A percentile compares a stretch with the other conserved stretches of the same genome.
These are phyloP conservation scores for Mrakia gelida DNA, from an alignment of 768 basidiomycete genomes.

Conservation along the genomic window DNA sequence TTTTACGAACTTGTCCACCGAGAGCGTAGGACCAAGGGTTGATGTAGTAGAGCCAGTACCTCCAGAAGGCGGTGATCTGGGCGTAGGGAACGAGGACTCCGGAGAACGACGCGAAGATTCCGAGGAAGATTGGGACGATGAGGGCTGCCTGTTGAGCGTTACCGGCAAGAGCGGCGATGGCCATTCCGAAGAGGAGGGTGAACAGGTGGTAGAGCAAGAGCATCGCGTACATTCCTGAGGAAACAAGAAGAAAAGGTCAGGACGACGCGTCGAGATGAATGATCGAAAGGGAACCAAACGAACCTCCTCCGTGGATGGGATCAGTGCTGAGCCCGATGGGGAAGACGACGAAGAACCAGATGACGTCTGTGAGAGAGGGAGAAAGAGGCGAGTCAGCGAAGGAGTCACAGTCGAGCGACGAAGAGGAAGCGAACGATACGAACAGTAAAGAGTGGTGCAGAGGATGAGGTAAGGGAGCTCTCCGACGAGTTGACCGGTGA, in stretches of 20 bases:
- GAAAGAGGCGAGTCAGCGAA: not conserved
- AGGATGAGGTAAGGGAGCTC: slow-evolving; percentile 39
- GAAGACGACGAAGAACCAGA: slow-evolving; percentile 31
- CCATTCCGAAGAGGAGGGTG: slow-evolving; percentile 23
- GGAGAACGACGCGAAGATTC: slow-evolving; percentile 33
- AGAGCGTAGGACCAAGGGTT: slow-evolving; percentile 43
- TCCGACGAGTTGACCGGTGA: slow-evolving; percentile 39
- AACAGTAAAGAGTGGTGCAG: slow-evolving; percentile 36
- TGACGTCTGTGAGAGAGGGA: not conserved
- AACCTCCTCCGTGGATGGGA: slow-evolving; percentile 25
- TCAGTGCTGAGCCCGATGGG: slow-evolving; percentile 30
- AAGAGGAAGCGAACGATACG: slow-evolving; percentile 17
- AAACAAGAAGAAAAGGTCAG: not conserved
- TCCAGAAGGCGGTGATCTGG: slow-evolving; percentile 32
- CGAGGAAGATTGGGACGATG: slow-evolving; percentile 32
- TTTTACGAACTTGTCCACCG: slow-evolving; percentile 39
- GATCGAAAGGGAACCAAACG: not conserved
- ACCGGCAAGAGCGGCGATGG: slow-evolving; percentile 17
- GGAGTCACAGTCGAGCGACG: not conserved
- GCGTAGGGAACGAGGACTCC: slow-evolving; percentile 32
- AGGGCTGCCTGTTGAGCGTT: slow-evolving; percentile 31
- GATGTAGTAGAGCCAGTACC: slow-evolving; percentile 33
- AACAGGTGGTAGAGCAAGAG: slow-evolving; percentile 30
- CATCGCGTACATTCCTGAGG: slow-evolving; percentile 13
- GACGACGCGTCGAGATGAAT: not conserved